These are phyloP conservation scores for Nymphaea colorata DNA, from an alignment of 164 flowering plant species.

Conservation along the genomic window DNA sequence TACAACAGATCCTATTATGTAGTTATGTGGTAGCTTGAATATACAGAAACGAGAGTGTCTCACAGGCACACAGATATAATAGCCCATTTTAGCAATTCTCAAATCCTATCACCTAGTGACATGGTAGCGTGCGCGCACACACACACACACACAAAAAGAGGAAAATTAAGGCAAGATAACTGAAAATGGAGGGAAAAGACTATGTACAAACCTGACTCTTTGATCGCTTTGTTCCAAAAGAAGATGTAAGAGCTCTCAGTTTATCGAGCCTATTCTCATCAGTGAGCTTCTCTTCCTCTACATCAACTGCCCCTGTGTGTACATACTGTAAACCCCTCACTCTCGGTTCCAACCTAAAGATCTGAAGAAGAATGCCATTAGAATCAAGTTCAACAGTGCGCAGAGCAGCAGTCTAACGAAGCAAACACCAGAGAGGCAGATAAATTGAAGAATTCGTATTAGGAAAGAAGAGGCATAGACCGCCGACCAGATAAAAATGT, in stretches of 20 bases:
- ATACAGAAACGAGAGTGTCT: too few relatives aligned
- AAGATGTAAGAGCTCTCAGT: conserved; percentile 14
- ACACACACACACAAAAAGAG: too few relatives aligned
- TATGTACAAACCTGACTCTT: background rate
- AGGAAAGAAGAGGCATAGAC: too few relatives aligned
- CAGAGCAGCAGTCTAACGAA: background rate
- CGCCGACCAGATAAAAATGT: too few relatives aligned
- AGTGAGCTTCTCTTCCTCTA: conserved; percentile 16
- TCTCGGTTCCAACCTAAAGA: conserved; percentile 66
- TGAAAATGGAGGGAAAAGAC: too few relatives aligned
- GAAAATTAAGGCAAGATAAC: too few relatives aligned
- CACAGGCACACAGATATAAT: too few relatives aligned
- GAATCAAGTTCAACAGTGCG: background rate
- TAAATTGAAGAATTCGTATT: background rate
- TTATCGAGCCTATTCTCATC: conserved; percentile 13
- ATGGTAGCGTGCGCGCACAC: too few relatives aligned
- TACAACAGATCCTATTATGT: too few relatives aligned
- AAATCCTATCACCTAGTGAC: too few relatives aligned
- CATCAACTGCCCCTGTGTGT: conserved; percentile 13
- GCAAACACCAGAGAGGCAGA: background rate
- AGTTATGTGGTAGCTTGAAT: too few relatives aligned
- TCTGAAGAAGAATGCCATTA: conserved; percentile 24
- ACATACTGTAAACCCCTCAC: conserved; percentile 17
- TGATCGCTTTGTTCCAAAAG: conserved; percentile 41
- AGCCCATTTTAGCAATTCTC: too few relatives aligned